phyloP scores from a whole-genome alignment of 192 early-diverging fungal species.

The Funneliformis mosseae region DNA sequence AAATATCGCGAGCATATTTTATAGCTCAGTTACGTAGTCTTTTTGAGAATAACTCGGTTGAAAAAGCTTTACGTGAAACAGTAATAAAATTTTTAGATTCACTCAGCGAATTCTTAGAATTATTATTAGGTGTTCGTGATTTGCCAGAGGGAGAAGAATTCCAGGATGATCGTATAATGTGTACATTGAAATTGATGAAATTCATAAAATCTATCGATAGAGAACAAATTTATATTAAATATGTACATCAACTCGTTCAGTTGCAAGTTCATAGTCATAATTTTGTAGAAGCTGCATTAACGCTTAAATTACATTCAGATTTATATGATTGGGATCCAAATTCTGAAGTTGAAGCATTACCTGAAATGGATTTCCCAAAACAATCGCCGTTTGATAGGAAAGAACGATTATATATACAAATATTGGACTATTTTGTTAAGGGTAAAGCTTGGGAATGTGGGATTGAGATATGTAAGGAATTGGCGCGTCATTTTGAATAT shows the following conservation, averaged over 20 bases:
- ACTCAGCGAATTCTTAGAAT: slow-evolving; percentile 53
- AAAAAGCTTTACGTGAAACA: slow-evolving; percentile 1
- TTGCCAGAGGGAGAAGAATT: slow-evolving; percentile 56
- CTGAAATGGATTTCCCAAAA: slow-evolving; percentile 54
- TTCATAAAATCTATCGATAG: slow-evolving; percentile 65
- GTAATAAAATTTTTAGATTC: slow-evolving; percentile 48
- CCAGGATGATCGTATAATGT: slow-evolving; percentile 65
- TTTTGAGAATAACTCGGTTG: slow-evolving; percentile 20
- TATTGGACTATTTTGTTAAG: slow-evolving; percentile 62
- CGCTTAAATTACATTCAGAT: slow-evolving; percentile 69
- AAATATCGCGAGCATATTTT: slow-evolving; percentile 30
- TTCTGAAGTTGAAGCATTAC: slow-evolving; percentile 48
- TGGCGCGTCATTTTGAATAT: slow-evolving; percentile 60
- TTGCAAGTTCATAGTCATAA: slow-evolving; percentile 60
- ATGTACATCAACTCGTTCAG: slow-evolving; percentile 63
- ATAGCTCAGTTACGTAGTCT: slow-evolving; percentile 37
- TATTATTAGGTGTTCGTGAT: slow-evolving; percentile 56
- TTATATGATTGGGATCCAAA: slow-evolving; percentile 64
- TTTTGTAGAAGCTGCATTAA: slow-evolving; percentile 66
- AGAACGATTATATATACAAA: slow-evolving; percentile 60
- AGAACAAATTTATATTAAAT: slow-evolving; percentile 65
- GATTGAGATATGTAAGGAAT: slow-evolving; percentile 65
- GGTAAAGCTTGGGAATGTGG: slow-evolving; percentile 74
- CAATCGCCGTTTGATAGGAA: slow-evolving; percentile 65
- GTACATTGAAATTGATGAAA: slow-evolving; percentile 62